These are phyloP conservation scores for Botrytis galanthina DNA, from an alignment of 2,329 filamentous ascomycete species.

Conservation along the genomic window DNA sequence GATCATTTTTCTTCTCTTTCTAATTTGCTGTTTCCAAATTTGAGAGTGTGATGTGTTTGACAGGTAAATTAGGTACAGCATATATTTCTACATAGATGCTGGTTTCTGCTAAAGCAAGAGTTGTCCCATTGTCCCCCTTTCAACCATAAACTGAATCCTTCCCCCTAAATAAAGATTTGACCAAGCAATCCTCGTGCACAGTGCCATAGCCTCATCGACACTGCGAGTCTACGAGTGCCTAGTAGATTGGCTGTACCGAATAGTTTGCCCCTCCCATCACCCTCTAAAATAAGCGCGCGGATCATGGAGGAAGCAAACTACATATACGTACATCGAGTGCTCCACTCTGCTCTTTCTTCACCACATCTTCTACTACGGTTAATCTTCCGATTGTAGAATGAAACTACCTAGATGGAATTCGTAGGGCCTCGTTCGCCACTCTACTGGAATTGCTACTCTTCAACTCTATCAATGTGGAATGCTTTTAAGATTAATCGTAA, in stretches of 20 bases:
- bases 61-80: not conserved
- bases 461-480: not conserved
- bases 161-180: not conserved
- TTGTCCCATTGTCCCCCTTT: not conserved
- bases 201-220: not conserved
- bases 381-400: not conserved
- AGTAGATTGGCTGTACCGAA: not conserved
- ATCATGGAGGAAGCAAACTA: not conserved
- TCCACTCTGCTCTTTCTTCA: not conserved
- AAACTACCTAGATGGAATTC: not conserved
- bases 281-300: not conserved
- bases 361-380: not conserved
- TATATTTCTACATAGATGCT: conserved; percentile 1
- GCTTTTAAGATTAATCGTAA: not conserved
- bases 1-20: not conserved
- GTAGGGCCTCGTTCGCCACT: not conserved
- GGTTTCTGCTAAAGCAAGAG: not conserved
- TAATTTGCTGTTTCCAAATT: not conserved
- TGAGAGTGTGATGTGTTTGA: not conserved
- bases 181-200: not conserved
- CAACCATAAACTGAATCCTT: not conserved
- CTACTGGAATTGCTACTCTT: not conserved
- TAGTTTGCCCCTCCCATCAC: not conserved
- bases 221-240: not conserved
- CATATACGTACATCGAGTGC: not conserved